These are phyloP conservation scores for Solanum hybrid DNA, from an alignment of 305 asterid genomes.

Conservation along the genomic window DNA sequence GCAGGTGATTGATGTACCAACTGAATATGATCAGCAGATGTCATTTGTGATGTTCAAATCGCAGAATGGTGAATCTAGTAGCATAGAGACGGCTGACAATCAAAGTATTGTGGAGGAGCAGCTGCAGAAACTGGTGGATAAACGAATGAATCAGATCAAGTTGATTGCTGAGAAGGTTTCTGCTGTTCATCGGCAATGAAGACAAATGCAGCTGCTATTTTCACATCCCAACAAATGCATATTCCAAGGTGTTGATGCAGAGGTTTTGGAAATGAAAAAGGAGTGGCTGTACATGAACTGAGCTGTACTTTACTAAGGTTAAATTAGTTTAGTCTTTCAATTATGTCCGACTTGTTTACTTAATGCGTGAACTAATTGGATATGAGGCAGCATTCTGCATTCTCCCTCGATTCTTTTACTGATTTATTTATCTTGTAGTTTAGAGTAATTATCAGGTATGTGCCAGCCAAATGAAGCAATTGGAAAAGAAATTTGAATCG, in stretches of 20 bases:
- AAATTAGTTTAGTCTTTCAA: not conserved
- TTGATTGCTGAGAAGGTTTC: slow-evolving; percentile 48
- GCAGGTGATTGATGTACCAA: slow-evolving; percentile 54
- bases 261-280: not conserved
- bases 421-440: not conserved
- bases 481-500: not conserved
- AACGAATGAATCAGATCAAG: slow-evolving; percentile 58
- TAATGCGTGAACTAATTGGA: not conserved
- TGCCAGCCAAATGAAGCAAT: not conserved
- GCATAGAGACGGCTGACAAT: slow-evolving; percentile 36
- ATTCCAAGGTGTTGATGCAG: not conserved
- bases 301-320: not conserved
- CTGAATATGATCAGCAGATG: slow-evolving; percentile 53
- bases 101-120: slow-evolving; percentile 48
- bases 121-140: slow-evolving; percentile 54
- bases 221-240: not conserved
- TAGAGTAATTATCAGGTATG: not conserved
- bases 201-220: not conserved
- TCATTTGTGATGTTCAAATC: slow-evolving; percentile 79
- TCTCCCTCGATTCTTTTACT: not conserved
- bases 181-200: not conserved
- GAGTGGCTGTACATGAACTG: not conserved
- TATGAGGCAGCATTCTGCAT: not conserved
- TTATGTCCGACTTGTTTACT: not conserved
- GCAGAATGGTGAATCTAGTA: slow-evolving; percentile 23